Evolutionary conservation across 441 rosid species (phyloP).

Genomic region (Hura crepitans): DNA sequence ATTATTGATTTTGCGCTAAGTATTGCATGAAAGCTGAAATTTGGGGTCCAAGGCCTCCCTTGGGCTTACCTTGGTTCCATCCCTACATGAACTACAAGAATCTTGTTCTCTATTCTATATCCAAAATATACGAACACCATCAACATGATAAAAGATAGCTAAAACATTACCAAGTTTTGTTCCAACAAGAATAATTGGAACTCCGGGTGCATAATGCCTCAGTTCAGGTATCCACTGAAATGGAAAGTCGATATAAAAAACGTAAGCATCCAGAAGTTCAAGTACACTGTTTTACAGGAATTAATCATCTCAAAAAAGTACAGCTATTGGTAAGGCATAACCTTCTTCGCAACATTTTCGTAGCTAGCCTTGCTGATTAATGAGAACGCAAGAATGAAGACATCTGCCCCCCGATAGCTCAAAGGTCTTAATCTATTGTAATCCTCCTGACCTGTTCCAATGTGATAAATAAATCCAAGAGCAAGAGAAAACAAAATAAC

Average conservation of each 20-base stretch:
- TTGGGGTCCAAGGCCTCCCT: too few relatives aligned
- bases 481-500: not conserved
- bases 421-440: constrained; percentile 68
- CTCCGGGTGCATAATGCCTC: constrained; percentile 77
- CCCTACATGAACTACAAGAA: not conserved
- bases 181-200: constrained; percentile 80
- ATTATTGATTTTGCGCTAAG: too few relatives aligned
- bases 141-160: not conserved
- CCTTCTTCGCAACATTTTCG: constrained; percentile 82
- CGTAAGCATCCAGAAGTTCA: constrained; percentile 21
- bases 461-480: constrained; percentile 1
- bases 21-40: too few relatives aligned
- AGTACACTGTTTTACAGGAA: not conserved
- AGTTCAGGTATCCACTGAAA: constrained; percentile 85
- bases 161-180: constrained; percentile 57
- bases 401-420: constrained; percentile 81
- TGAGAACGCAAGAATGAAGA: constrained; percentile 76
- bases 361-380: constrained; percentile 88
- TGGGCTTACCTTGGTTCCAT: too few relatives aligned
- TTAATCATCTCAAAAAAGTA: constrained; percentile 5
- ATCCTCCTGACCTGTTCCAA: constrained; percentile 63
- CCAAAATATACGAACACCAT: not conserved
- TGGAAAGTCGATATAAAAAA: constrained; percentile 10
- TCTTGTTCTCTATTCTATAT: not conserved
- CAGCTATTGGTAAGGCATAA: constrained; percentile 17